Percentiles rank a stretch among this genome's conserved stretches.
These are phyloP conservation scores for Fraxinus velutina DNA, from an alignment of 305 asterid species.

Conservation along the genomic window DNA sequence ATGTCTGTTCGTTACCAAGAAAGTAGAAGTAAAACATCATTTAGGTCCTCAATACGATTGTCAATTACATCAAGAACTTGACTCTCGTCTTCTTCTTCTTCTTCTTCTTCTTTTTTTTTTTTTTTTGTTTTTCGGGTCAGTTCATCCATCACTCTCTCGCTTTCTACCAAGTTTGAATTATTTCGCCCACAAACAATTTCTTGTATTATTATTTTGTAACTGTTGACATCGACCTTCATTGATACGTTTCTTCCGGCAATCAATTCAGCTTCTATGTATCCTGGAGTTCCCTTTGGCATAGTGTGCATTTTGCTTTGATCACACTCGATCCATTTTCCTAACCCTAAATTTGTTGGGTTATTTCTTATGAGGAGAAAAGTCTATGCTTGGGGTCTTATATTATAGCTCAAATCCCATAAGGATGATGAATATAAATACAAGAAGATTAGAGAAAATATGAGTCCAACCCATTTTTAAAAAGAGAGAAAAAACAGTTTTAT, in stretches of 20 bases:
- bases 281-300: neutral
- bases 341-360: conserved; percentile 11
- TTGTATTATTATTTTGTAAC: neutral
- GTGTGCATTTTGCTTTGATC: neutral
- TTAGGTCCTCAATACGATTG: neutral
- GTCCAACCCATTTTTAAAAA: too few species aligned
- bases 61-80: neutral
- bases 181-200: neutral
- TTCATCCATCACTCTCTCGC: neutral
- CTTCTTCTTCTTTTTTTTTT: too few species aligned
- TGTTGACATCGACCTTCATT: neutral
- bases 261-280: neutral
- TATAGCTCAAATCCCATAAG: too few species aligned
- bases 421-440: neutral
- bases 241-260: neutral
- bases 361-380: neutral
- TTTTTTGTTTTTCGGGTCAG: neutral
- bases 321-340: neutral
- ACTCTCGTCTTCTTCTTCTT: neutral
- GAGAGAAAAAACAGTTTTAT: too few species aligned
- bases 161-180: neutral
- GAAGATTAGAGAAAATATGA: neutral
- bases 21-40: neutral
- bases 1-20: neutral
- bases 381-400: neutral